Conservation (phyloP, 306 rosid species). For the Begonia peltatifolia region DNA sequence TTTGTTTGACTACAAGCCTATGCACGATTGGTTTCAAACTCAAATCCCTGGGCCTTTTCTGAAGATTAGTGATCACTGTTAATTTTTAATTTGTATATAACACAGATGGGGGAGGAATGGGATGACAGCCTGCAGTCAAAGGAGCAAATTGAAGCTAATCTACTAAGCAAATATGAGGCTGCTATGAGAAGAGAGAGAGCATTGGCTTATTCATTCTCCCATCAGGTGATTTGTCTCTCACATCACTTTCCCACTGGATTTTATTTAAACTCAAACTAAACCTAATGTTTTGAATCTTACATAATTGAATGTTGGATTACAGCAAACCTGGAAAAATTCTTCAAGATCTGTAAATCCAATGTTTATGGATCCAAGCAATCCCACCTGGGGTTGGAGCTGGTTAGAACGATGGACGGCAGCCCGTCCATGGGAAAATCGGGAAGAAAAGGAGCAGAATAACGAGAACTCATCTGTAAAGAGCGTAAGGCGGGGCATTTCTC, state of each 20-base stretch:
- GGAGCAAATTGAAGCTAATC: slow-evolving; percentile 84
- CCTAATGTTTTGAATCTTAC: no score
- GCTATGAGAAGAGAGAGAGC: slow-evolving; percentile 93
- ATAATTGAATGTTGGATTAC: slow-evolving; percentile 4
- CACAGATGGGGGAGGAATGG: slow-evolving; percentile 98
- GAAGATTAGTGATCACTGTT: no score
- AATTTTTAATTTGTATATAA: background rate
- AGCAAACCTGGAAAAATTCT: slow-evolving; percentile 78
- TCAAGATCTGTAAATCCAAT: slow-evolving; percentile 59
- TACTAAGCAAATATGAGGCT: slow-evolving; percentile 82
- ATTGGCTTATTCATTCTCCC: slow-evolving; percentile 88
- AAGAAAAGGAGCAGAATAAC: slow-evolving; percentile 43
- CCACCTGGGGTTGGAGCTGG: slow-evolving; percentile 99
- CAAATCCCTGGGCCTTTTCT: no score
- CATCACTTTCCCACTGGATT: no score
- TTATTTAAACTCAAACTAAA: no score
- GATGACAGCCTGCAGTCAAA: slow-evolving; percentile 91
- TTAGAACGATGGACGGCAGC: slow-evolving; percentile 97
- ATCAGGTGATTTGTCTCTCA: slow-evolving; percentile 49
- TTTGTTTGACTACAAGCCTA: background rate
- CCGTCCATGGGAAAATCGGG: slow-evolving; percentile 51
- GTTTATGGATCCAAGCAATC: slow-evolving; percentile 95
- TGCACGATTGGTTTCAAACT: no score
- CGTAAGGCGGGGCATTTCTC: slow-evolving; percentile 29
- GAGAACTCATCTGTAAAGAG: slow-evolving; percentile 56